phyloP scores from a whole-genome alignment of 768 basidiomycete genomes.

The Termitomyces sp. region DNA sequence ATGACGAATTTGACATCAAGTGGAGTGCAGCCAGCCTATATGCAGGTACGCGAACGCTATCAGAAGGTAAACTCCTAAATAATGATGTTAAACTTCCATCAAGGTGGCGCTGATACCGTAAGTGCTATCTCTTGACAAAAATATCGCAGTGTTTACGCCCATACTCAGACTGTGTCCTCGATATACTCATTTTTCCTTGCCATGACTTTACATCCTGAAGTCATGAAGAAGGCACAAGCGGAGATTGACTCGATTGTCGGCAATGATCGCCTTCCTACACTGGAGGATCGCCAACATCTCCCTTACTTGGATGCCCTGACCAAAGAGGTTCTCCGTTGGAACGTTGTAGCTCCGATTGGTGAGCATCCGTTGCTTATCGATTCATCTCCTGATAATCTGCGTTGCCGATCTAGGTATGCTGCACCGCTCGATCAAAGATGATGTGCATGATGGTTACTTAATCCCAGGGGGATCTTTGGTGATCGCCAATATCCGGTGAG shows the following conservation, averaged over 20 bases:
- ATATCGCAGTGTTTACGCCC: not conserved
- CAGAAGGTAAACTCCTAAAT: not conserved
- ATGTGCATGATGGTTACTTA: slow-evolving; percentile 54
- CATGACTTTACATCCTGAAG: not conserved
- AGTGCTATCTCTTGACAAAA: not conserved
- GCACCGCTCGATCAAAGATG: slow-evolving; percentile 52
- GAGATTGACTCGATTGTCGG: not conserved
- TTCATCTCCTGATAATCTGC: not conserved
- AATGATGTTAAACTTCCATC: not conserved
- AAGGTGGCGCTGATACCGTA: not conserved
- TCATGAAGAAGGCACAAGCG: not conserved
- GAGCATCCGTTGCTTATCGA: not conserved
- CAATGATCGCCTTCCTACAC: not conserved
- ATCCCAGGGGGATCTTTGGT: slow-evolving; percentile 54
- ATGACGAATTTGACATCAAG: not conserved
- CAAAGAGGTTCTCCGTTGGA: not conserved
- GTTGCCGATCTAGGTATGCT: slow-evolving; percentile 32
- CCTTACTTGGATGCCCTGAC: not conserved
- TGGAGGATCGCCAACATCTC: not conserved
- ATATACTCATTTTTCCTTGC: not conserved
- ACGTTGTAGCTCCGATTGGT: not conserved
- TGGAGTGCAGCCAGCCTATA: not conserved
- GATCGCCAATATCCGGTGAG: slow-evolving; percentile 47
- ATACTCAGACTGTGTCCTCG: not conserved
- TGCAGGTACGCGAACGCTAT: not conserved